Conservation (phyloP, 768 basidiomycete genomes). For the Lactifluus subvellereus region DNA sequence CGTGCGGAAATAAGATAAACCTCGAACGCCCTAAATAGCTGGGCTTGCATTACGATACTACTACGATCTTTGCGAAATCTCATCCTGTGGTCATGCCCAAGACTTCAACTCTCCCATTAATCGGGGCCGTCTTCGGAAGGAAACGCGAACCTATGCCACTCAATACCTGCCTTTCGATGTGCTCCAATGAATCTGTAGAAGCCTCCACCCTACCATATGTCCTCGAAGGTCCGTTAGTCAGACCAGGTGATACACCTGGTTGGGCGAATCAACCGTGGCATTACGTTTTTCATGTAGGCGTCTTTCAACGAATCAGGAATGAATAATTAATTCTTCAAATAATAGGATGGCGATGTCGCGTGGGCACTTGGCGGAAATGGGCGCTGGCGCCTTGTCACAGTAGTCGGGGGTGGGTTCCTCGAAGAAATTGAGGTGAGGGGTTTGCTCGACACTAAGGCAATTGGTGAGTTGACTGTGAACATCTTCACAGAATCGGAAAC, state of each 20-base stretch:
- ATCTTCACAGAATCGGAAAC: conserved; percentile 8
- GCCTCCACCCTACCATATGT: background rate
- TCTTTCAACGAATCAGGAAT: background rate
- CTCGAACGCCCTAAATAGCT: background rate
- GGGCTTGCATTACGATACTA: background rate
- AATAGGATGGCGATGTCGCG: conserved; percentile 11
- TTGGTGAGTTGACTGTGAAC: background rate
- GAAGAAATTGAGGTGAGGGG: conserved; percentile 11
- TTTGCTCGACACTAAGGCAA: too few species aligned
- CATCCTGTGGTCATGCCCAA: background rate
- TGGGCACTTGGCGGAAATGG: conserved; percentile 14
- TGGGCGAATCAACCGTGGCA: conserved; percentile 18
- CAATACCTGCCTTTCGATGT: background rate
- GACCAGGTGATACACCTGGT: conserved; percentile 10
- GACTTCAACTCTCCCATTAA: background rate
- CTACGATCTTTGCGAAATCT: background rate
- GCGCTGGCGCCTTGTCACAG: conserved; percentile 16
- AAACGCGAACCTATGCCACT: background rate
- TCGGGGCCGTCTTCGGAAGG: conserved; percentile 3
- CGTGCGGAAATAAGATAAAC: background rate
- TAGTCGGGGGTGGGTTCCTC: conserved; percentile 10
- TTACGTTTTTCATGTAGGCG: conserved; percentile 13
- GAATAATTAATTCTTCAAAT: background rate
- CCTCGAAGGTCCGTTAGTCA: background rate
- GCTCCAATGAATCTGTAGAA: background rate